phyloP scores from a whole-genome alignment of 495 filamentous ascomycete species.

The Achaetomiella virescens region DNA sequence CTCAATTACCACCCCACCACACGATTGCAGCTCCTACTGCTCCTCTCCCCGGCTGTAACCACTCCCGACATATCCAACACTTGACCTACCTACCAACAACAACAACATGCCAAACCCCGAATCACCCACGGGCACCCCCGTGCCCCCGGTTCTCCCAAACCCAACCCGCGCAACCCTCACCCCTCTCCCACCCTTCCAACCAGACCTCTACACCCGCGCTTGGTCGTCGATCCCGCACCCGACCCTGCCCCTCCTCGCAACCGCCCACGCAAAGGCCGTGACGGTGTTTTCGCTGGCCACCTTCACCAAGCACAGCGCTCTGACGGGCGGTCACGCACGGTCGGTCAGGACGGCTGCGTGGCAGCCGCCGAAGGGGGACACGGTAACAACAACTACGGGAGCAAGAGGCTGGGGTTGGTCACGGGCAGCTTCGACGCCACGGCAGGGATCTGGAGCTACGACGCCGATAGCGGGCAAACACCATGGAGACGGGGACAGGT shows the following conservation, averaged over 20 bases:
- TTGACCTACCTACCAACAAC: no score
- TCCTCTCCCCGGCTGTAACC: no score
- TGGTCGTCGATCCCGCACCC: constrained; percentile 87
- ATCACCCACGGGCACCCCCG: neutral
- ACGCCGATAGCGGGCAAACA: constrained; percentile 27
- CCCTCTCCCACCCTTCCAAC: constrained; percentile 48
- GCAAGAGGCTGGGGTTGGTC: constrained; percentile 58
- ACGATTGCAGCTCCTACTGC: no score
- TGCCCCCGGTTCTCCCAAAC: no score
- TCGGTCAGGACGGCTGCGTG: constrained; percentile 74
- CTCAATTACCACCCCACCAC: no score
- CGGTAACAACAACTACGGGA: constrained; percentile 40
- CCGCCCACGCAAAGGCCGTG: constrained; percentile 75
- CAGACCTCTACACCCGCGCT: constrained; percentile 70
- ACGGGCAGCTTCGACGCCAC: constrained; percentile 89
- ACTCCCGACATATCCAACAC: no score
- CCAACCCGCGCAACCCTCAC: constrained; percentile 5
- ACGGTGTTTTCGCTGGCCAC: constrained; percentile 80
- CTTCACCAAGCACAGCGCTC: constrained; percentile 67
- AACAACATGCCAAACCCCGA: neutral
- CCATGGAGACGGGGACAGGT: constrained; percentile 14
- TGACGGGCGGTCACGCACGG: constrained; percentile 84
- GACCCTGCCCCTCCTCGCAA: constrained; percentile 79
- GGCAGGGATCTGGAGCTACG: constrained; percentile 78
- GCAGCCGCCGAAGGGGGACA: constrained; percentile 59